phyloP scores from a whole-genome alignment of 2,329 filamentous ascomycete genomes.

The Ophiostoma novo-ulmi region DNA sequence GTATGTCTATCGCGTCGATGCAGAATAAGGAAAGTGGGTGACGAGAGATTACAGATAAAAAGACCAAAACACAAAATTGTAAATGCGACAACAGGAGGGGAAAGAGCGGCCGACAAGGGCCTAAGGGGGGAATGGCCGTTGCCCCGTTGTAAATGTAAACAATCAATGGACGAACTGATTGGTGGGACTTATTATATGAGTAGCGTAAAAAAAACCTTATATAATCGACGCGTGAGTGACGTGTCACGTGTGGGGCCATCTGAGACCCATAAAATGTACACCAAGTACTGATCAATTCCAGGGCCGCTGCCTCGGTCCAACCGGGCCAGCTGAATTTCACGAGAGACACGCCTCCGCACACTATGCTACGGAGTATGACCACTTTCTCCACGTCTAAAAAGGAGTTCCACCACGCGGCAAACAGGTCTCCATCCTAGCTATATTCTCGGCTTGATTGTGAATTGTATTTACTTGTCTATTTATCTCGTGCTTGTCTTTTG shows the following conservation, averaged over 20 bases:
- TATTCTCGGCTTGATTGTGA: constrained; percentile 4
- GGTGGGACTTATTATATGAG: constrained; percentile 13
- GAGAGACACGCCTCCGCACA: constrained; percentile 13
- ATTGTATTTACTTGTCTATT: background rate
- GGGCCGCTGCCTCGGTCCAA: constrained; percentile 30
- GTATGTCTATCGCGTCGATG: background rate
- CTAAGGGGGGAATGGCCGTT: constrained; percentile 17
- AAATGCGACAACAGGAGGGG: constrained; percentile 16
- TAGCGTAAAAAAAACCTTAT: background rate
- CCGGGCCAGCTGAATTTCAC: constrained; percentile 30
- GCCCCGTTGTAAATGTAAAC: constrained; percentile 29
- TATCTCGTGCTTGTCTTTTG: background rate
- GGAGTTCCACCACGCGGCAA: constrained; percentile 17
- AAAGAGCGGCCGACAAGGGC: background rate
- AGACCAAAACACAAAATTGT: constrained; percentile 1
- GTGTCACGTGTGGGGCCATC: constrained; percentile 15
- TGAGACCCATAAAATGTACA: background rate
- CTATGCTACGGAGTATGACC: background rate
- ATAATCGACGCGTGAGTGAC: background rate
- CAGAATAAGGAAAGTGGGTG: constrained; percentile 13
- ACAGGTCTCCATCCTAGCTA: background rate
- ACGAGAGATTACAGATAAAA: background rate
- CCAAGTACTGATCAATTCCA: constrained; percentile 13
- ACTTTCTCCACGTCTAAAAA: constrained; percentile 18
- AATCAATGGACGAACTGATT: constrained; percentile 27